Percentiles rank a stretch among this genome's conserved stretches.
phyloP scores from a whole-genome alignment of 768 basidiomycete species.

The Hebeloma cylindrosporum region DNA sequence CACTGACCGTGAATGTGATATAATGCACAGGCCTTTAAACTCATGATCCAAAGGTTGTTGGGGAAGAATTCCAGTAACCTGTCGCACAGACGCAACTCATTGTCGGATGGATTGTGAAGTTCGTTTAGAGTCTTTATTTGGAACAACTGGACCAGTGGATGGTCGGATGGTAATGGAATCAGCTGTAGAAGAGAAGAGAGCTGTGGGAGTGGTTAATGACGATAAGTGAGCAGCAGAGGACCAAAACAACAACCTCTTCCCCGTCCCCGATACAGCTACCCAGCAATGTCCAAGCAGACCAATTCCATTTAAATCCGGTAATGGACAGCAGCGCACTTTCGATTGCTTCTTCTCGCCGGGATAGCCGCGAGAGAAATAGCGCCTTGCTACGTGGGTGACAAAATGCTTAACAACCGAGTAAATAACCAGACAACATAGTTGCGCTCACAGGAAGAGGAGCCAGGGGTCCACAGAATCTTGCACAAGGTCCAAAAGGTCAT shows the following conservation, averaged over 20 bases:
- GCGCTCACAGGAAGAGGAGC: slow-evolving; percentile 75
- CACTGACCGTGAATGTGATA: slow-evolving; percentile 87
- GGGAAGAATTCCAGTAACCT: slow-evolving; percentile 82
- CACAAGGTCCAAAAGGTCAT: slow-evolving; percentile 60
- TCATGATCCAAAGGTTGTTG: slow-evolving; percentile 81
- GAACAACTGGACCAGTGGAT: slow-evolving; percentile 64
- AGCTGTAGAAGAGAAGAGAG: slow-evolving; percentile 49
- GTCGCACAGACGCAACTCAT: slow-evolving; percentile 79
- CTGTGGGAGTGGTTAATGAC: slow-evolving; percentile 26
- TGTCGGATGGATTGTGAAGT: slow-evolving; percentile 85
- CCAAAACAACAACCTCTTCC: slow-evolving; percentile 76
- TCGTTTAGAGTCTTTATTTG: slow-evolving; percentile 89
- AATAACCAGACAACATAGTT: not conserved
- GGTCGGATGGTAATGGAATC: slow-evolving; percentile 44
- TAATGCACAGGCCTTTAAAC: slow-evolving; percentile 78
- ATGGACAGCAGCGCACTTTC: slow-evolving; percentile 78
- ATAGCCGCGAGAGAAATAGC: slow-evolving; percentile 76
- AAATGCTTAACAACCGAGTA: slow-evolving; percentile 9
- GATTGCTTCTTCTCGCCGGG: slow-evolving; percentile 82
- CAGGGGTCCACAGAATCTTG: slow-evolving; percentile 70
- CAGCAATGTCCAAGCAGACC: slow-evolving; percentile 90
- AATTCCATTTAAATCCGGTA: slow-evolving; percentile 84
- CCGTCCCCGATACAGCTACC: slow-evolving; percentile 75
- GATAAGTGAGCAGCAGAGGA: slow-evolving; percentile 1
- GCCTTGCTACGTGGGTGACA: slow-evolving; percentile 58